Evolutionary conservation across 2,329 filamentous ascomycete species (phyloP).

Genomic region (Tolypocladium capitatum): DNA sequence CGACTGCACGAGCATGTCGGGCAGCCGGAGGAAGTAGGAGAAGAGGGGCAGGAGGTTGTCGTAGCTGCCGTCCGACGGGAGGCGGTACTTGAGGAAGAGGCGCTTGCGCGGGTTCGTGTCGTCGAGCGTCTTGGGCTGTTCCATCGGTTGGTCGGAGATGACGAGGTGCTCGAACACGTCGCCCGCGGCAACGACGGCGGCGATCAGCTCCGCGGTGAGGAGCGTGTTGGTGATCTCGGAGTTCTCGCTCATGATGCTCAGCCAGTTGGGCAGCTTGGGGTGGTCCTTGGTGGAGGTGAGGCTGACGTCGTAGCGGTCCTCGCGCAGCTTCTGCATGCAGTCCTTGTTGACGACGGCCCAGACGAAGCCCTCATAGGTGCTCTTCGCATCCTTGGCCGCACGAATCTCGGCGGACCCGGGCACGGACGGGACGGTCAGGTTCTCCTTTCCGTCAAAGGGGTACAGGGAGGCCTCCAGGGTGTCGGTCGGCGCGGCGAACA

Average conservation of each 20-base stretch:
- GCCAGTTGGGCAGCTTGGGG: constrained; percentile 76
- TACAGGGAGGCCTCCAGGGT: constrained; percentile 65
- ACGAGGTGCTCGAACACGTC: constrained; percentile 74
- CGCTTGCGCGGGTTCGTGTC: constrained; percentile 80
- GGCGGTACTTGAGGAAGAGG: constrained; percentile 62
- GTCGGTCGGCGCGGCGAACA: constrained; percentile 55
- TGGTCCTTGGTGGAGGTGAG: constrained; percentile 90
- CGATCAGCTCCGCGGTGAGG: constrained; percentile 75
- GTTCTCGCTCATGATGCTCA: constrained; percentile 92
- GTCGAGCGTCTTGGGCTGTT: constrained; percentile 74
- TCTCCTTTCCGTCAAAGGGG: constrained; percentile 86
- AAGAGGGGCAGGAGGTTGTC: constrained; percentile 60
- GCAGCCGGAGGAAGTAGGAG: constrained; percentile 68
- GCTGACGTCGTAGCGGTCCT: constrained; percentile 88
- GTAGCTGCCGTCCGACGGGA: constrained; percentile 52
- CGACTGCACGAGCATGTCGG: constrained; percentile 61
- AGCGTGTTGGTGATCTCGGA: constrained; percentile 84
- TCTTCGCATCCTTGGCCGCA: constrained; percentile 42
- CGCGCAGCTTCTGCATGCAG: constrained; percentile 75
- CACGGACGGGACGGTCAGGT: constrained; percentile 54
- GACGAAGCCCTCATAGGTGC: constrained; percentile 78
- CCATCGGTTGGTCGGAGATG: constrained; percentile 75
- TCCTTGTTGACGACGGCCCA: constrained; percentile 95
- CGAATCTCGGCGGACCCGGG: constrained; percentile 44
- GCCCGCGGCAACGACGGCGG: constrained; percentile 65